These are phyloP conservation scores for Metschnikowia orientalis DNA, from an alignment of 805 yeast genomes.

Conservation along the genomic window DNA sequence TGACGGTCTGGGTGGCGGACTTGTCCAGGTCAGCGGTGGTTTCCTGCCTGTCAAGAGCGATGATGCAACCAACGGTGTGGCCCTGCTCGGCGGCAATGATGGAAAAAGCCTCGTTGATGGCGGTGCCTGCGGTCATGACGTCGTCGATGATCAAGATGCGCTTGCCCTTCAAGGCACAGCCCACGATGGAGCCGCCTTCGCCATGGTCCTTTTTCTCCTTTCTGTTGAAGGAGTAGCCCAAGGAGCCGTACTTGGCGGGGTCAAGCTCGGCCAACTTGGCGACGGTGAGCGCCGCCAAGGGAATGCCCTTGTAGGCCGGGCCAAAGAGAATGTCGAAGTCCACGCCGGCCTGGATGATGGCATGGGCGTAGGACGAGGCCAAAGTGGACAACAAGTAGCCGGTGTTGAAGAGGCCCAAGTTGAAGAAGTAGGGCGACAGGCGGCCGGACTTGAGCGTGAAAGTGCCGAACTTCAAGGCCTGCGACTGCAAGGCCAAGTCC, in stretches of 20 bases:
- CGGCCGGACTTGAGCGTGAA: conserved; percentile 93
- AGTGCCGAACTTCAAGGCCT: conserved; percentile 81
- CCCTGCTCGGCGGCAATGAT: conserved; percentile 72
- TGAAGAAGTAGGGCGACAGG: conserved; percentile 86
- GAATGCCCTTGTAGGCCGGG: conserved; percentile 97
- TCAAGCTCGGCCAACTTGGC: conserved; percentile 90
- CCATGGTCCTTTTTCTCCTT: conserved; percentile 97
- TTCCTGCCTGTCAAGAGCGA: conserved; percentile 95
- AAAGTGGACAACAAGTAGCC: conserved; percentile 75
- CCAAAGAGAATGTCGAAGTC: conserved; percentile 92
- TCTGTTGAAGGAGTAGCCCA: conserved; percentile 92
- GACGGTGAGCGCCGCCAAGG: conserved; percentile 88
- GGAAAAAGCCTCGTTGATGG: conserved; percentile 87
- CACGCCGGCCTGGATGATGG: conserved; percentile 75
- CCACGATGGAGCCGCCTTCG: conserved; percentile 95
- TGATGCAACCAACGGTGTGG: conserved; percentile 72
- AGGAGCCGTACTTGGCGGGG: conserved; percentile 64
- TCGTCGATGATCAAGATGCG: conserved; percentile 86
- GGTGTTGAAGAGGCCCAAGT: conserved; percentile 75
- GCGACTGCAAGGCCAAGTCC: conserved; percentile 73
- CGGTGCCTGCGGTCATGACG: conserved; percentile 98
- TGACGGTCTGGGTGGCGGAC: conserved; percentile 80
- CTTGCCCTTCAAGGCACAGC: conserved; percentile 68
- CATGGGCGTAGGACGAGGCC: conserved; percentile 84
- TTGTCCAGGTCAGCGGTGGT: conserved; percentile 60